Conservation (phyloP, 345 rosid genomes). For the Heritiera fomes region DNA sequence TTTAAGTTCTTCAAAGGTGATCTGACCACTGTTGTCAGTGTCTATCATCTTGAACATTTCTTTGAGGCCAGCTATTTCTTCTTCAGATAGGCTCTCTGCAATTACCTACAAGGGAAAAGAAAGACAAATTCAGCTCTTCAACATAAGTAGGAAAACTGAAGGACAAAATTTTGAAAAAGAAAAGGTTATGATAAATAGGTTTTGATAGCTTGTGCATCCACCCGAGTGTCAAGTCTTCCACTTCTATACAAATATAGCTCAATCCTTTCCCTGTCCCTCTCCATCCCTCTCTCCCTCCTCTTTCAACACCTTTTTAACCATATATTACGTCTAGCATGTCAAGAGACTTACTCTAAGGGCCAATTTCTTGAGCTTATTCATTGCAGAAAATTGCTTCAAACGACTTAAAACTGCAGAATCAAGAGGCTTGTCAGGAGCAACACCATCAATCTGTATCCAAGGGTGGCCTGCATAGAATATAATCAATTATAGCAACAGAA, state of each 20-base stretch:
- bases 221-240: neutral
- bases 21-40: slow-evolving; percentile 77
- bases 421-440: slow-evolving; percentile 85
- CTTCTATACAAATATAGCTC: neutral
- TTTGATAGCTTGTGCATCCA: neutral
- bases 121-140: neutral
- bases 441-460: slow-evolving; percentile 84
- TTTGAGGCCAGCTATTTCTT: slow-evolving; percentile 87
- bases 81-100: slow-evolving; percentile 85
- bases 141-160: neutral
- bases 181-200: neutral
- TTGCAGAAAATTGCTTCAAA: slow-evolving; percentile 85
- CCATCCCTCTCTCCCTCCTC: neutral
- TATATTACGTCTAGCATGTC: slow-evolving; percentile 6
- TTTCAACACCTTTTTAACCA: neutral
- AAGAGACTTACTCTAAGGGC: slow-evolving; percentile 61
- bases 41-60: slow-evolving; percentile 94
- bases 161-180: neutral
- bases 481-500: slow-evolving; percentile 14
- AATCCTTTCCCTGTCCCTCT: neutral
- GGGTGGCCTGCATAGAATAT: slow-evolving; percentile 67
- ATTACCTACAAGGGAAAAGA: slow-evolving; percentile 50
- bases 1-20: slow-evolving; percentile 88
- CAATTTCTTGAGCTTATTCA: slow-evolving; percentile 93
- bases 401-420: slow-evolving; percentile 86